Percentiles rank a stretch among this genome's conserved stretches.
These are phyloP conservation scores for Spathaspora sp. DNA, from an alignment of 805 yeast species.

Conservation along the genomic window DNA sequence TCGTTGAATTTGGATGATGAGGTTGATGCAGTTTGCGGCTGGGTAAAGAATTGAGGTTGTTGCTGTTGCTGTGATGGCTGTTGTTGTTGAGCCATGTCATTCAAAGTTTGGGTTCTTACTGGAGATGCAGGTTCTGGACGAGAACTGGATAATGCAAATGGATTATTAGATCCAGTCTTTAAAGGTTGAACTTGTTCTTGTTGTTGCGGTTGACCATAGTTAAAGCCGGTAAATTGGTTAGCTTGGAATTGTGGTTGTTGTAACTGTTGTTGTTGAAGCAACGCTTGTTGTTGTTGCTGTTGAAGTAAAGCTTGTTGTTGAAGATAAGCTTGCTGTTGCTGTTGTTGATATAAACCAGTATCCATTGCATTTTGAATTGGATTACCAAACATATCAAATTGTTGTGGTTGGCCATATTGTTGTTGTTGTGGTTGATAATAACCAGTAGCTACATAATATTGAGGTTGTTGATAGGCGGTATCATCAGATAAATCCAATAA, in stretches of 20 bases:
- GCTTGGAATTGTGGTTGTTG: conserved; percentile 32
- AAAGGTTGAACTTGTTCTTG: conserved; percentile 47
- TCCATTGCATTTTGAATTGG: conserved; percentile 54
- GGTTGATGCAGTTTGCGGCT: conserved; percentile 11
- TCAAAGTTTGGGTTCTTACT: conserved; percentile 19
- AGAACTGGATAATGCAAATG: conserved; percentile 51
- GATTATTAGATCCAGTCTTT: conserved; percentile 73
- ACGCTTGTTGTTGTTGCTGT: conserved; percentile 17
- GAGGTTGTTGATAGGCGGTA: conserved; percentile 20
- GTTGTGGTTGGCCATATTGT: conserved; percentile 17
- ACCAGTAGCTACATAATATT: conserved; percentile 23
- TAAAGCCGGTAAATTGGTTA: conserved; percentile 28
- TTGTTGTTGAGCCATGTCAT: conserved; percentile 24
- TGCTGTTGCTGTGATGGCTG: conserved; percentile 28
- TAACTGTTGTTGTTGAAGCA: conserved; percentile 11
- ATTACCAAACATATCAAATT: conserved; percentile 64
- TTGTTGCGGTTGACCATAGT: conserved; percentile 24
- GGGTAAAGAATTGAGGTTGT: conserved; percentile 26
- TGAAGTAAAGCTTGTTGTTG: conserved; percentile 25
- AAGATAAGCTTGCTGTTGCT: conserved; percentile 24
- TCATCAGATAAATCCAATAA: conserved; percentile 52
- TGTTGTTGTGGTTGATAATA: conserved; percentile 15
- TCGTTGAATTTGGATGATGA: conserved; percentile 34
- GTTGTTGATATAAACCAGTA: conserved; percentile 51
- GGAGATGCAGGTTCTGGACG: conserved; percentile 11